These are phyloP conservation scores for Eucalyptus sp. DNA, from an alignment of 345 rosid genomes.

Conservation along the genomic window DNA sequence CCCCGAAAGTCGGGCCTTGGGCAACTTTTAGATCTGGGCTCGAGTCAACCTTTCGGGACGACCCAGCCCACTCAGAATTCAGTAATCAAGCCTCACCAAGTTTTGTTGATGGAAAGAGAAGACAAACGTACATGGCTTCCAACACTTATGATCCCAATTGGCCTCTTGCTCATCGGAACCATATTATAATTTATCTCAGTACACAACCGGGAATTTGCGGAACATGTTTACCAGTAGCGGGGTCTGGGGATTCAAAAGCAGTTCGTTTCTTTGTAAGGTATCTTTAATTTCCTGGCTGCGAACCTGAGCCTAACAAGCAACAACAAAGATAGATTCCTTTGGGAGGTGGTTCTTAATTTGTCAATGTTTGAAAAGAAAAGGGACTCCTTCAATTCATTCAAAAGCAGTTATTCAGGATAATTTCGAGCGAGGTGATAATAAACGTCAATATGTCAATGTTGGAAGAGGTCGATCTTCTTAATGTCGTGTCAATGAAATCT, in stretches of 20 bases:
- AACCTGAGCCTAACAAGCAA: background rate
- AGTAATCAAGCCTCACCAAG: background rate
- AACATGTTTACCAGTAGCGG: background rate
- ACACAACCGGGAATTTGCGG: fast-evolving
- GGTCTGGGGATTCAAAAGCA: background rate
- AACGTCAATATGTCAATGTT: background rate
- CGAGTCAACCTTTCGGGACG: background rate
- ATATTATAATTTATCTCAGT: fast-evolving
- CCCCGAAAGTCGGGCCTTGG: background rate
- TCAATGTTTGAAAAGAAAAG: background rate
- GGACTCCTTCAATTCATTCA: background rate
- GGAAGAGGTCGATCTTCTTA: too few relatives aligned
- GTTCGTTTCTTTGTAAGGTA: background rate
- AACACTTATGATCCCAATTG: background rate
- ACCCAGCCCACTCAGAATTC: background rate
- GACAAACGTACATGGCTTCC: background rate
- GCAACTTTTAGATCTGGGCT: background rate
- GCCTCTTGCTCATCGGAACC: background rate
- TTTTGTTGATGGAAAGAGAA: background rate
- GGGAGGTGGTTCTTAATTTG: too few relatives aligned
- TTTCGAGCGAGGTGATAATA: background rate
- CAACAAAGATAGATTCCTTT: background rate
- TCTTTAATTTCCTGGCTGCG: background rate
- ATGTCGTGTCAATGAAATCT: too few relatives aligned
- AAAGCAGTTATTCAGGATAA: background rate